Evolutionary conservation across 1,284 basidiomycete species (phyloP), one percentile per base, ranked within the genome.

Genomic region (Boletus calvinii): DNA sequence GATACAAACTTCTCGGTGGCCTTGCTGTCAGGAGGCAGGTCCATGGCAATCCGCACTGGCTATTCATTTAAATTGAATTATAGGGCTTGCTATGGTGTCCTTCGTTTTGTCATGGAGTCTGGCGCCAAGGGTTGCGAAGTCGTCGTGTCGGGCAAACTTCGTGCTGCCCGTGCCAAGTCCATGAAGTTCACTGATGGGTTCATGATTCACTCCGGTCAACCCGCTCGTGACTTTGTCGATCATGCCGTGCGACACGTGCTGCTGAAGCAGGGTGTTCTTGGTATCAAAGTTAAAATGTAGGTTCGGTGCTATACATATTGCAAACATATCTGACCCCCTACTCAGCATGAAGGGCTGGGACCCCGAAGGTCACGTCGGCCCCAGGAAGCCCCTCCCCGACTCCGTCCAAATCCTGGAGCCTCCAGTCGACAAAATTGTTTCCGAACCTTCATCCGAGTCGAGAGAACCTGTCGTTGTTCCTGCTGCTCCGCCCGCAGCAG

Each of bases 161-260:
- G 97, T 74, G 97, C 96, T 66, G 97, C 97, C 64, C 94, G 95
- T 85, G 97, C 97, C 71, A 99, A 99, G 80, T 92, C 93, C 45
- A 99, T 99, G 97, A 99, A 99, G 79, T 99, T 99, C 82, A 98
- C 95, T 72, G 97, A 99, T 69, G 97, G 97, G 49, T 98, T 98
- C 88, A 98, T 99, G 94, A 96, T 99, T 74, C 97, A 99, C 87
- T 98, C 97, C 62, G 97, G 97, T 85, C 96, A 99, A 79, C 97
- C 97, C 66, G 89, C 87, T 53, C 80, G 87, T 58, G 97, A 99
- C 74, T 99, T 96, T 67, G 94, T 99, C 58, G 96, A 99, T 80
- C 86, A 94, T 69, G 97, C 97, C 58, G 95, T 98, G 68, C 87
- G 97, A 65, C 97, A 99, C 82, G 97, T 99, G 65, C 84, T 99